A percentile compares a stretch with the other conserved stretches of the same genome.
phyloP scores from a whole-genome alignment of 192 early-diverging fungal species.

The Coemansia guatemalensis region DNA sequence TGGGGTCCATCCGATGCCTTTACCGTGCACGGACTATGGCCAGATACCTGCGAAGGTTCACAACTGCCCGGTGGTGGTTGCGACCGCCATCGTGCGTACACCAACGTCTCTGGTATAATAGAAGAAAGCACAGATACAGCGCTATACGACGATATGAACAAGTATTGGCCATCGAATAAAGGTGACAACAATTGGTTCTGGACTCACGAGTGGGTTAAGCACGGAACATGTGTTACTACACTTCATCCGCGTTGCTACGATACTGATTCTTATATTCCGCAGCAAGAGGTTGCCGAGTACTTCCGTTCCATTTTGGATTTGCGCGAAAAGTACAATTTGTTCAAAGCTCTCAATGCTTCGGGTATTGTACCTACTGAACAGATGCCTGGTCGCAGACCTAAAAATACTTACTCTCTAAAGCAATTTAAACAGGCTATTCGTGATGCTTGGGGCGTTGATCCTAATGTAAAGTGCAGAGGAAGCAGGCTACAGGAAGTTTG shows the following conservation, averaged over 20 bases:
- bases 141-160: constrained; percentile 56
- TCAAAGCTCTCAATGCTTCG: constrained; percentile 47
- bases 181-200: constrained; percentile 79
- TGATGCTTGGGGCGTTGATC: constrained; percentile 41
- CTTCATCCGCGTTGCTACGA: constrained; percentile 62
- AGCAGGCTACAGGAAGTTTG: constrained; percentile 42
- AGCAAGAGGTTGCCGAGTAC: constrained; percentile 62
- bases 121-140: constrained; percentile 27
- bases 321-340: constrained; percentile 59
- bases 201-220: constrained; percentile 81
- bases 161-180: constrained; percentile 68
- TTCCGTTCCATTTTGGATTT: constrained; percentile 58
- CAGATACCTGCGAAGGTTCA: constrained; percentile 63
- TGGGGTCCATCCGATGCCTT: constrained; percentile 61
- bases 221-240: constrained; percentile 75
- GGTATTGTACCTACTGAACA: constrained; percentile 51
- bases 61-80: constrained; percentile 57
- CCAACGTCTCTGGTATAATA: constrained; percentile 58
- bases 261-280: constrained; percentile 26
- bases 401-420: constrained; percentile 42
- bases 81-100: constrained; percentile 61
- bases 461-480: constrained; percentile 48
- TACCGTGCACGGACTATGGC: constrained; percentile 81
- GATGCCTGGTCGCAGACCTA: constrained; percentile 32
- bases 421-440: constrained; percentile 42